Conservation (phyloP, 2,329 filamentous ascomycete species). For the Alternaria ventricosa region DNA sequence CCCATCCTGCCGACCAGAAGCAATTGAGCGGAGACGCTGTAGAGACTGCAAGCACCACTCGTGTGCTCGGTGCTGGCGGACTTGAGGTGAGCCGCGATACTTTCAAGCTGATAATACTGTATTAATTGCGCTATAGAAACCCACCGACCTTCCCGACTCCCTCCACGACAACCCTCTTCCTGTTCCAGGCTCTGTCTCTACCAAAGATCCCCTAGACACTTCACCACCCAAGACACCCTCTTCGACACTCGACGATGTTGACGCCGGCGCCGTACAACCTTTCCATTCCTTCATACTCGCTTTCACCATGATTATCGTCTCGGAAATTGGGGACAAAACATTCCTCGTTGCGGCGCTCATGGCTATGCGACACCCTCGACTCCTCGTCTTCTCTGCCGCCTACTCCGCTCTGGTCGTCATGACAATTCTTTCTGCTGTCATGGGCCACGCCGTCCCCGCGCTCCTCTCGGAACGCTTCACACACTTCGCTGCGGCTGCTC, state of each 20-base stretch:
- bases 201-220: constrained; percentile 63
- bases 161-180: constrained; percentile 77
- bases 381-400: constrained; percentile 94
- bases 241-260: constrained; percentile 51
- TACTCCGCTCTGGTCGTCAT: constrained; percentile 89
- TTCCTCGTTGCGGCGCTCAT: constrained; percentile 97
- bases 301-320: constrained; percentile 96
- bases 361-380: constrained; percentile 96
- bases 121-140: constrained; percentile 65
- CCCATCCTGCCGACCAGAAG: constrained; percentile 80
- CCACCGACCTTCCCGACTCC: constrained; percentile 77
- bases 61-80: constrained; percentile 45
- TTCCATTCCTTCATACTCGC: constrained; percentile 90
- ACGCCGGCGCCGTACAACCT: constrained; percentile 72
- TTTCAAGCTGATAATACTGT: not conserved
- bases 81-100: constrained; percentile 40
- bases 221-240: constrained; percentile 33
- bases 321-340: constrained; percentile 97
- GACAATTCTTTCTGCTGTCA: constrained; percentile 90
- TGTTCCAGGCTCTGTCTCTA: constrained; percentile 66
- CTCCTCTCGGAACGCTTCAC: constrained; percentile 91
- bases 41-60: constrained; percentile 17
- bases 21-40: constrained; percentile 51
- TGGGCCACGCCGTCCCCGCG: constrained; percentile 90
- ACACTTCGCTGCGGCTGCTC: constrained; percentile 79